phyloP scores from a whole-genome alignment of 768 basidiomycete species.

The Agaricus subrufescens region DNA sequence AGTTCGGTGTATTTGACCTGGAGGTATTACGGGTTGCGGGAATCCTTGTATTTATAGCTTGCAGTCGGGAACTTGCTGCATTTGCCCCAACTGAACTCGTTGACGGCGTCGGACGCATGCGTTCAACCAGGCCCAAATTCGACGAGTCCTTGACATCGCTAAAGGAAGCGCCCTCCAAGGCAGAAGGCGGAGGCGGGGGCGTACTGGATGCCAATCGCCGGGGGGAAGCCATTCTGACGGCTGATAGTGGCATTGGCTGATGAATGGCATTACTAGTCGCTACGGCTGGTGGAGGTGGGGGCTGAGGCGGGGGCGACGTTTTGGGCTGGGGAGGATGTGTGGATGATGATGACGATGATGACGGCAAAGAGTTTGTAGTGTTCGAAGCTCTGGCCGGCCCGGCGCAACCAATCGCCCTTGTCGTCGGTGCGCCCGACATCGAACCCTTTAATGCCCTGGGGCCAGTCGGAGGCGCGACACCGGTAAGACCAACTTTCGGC shows the following conservation, averaged over 20 bases:
- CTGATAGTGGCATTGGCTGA: neutral
- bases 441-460: neutral
- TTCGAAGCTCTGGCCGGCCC: neutral
- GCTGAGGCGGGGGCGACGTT: slow-evolving; percentile 5
- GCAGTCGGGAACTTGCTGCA: neutral
- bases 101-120: too few relatives aligned
- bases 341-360: too few relatives aligned
- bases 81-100: neutral
- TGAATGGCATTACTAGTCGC: neutral
- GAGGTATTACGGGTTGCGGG: neutral
- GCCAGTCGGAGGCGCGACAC: neutral
- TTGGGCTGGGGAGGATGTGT: slow-evolving; percentile 1
- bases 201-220: neutral
- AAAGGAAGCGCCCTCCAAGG: too few relatives aligned
- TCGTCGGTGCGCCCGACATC: neutral
- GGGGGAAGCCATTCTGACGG: neutral
- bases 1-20: neutral
- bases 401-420: neutral
- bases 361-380: neutral
- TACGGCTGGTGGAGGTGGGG: neutral
- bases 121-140: too few relatives aligned
- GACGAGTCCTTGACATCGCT: too few relatives aligned
- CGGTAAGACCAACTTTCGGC: neutral
- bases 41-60: neutral
- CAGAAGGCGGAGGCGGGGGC: too few relatives aligned